Evolutionary conservation across 495 filamentous ascomycete species (phyloP).

Genomic region (Neurospora discreta): DNA sequence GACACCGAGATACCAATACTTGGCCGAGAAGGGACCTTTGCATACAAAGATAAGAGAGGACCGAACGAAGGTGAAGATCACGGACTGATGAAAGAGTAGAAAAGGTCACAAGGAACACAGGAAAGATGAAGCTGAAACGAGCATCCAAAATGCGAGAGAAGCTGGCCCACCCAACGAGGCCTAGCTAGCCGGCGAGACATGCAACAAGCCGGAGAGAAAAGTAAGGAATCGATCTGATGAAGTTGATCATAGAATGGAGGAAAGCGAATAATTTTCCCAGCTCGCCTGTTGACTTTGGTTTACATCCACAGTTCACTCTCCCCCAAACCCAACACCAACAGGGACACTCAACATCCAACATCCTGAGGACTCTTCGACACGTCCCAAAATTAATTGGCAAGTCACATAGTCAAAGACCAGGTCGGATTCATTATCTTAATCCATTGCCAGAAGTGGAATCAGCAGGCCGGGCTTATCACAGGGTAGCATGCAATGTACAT

Average conservation of each 20-base stretch:
- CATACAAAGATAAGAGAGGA: neutral
- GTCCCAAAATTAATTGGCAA: neutral
- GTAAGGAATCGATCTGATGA: neutral
- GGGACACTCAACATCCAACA: neutral
- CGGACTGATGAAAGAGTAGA: neutral
- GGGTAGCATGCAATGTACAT: neutral
- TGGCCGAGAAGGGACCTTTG: neutral
- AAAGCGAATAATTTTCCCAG: neutral
- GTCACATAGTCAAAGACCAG: neutral
- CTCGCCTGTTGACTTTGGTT: neutral
- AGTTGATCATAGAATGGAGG: neutral
- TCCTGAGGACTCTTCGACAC: neutral
- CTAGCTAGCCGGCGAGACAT: neutral
- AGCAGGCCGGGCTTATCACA: neutral
- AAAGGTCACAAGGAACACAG: neutral
- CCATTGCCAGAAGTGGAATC: neutral
- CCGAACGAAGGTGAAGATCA: neutral
- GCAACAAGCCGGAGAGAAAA: neutral
- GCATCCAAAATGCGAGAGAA: neutral
- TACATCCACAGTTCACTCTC: neutral
- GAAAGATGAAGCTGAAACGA: neutral
- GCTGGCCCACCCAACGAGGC: neutral
- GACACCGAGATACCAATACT: neutral
- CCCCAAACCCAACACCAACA: neutral
- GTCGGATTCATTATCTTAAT: neutral